Conservation (phyloP, 2,329 filamentous ascomycete genomes). For the Fusarium begoniae region DNA sequence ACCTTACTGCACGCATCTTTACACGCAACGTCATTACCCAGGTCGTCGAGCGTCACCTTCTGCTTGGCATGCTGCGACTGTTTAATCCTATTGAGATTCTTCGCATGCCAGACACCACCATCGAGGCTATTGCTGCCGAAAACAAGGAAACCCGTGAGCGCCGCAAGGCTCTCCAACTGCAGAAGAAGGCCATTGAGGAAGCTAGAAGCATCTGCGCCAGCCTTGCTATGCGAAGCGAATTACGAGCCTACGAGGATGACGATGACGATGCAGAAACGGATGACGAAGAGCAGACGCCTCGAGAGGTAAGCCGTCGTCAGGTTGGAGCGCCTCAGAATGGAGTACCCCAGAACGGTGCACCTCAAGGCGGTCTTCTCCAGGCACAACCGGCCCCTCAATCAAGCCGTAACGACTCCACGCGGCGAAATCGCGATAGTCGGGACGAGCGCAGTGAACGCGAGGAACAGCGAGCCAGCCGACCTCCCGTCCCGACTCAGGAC, state of each 20-base stretch:
- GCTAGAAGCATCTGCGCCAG: slow-evolving; percentile 59
- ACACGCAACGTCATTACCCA: slow-evolving; percentile 63
- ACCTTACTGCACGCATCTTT: slow-evolving; percentile 61
- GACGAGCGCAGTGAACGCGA: slow-evolving; percentile 34
- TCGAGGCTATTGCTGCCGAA: slow-evolving; percentile 62
- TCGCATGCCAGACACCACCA: slow-evolving; percentile 54
- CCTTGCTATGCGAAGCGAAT: slow-evolving; percentile 62
- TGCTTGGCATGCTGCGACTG: slow-evolving; percentile 61
- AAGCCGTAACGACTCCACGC: slow-evolving; percentile 31
- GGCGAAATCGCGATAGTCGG: slow-evolving; percentile 37
- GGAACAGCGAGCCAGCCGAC: slow-evolving; percentile 33
- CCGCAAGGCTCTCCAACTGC: slow-evolving; percentile 57
- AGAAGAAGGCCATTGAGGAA: slow-evolving; percentile 61
- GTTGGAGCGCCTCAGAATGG: slow-evolving; percentile 28
- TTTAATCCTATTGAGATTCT: slow-evolving; percentile 64
- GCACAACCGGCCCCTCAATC: slow-evolving; percentile 20
- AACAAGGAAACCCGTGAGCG: slow-evolving; percentile 62
- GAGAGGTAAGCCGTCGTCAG: slow-evolving; percentile 27
- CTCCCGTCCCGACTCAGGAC: slow-evolving; percentile 35
- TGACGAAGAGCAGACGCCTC: slow-evolving; percentile 41
- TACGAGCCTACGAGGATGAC: slow-evolving; percentile 53
- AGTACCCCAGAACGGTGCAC: slow-evolving; percentile 18
- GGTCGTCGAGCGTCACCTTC: slow-evolving; percentile 60
- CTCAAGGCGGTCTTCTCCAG: slow-evolving; percentile 28
- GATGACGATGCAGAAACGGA: slow-evolving; percentile 46